Evolutionary conservation across 2,329 filamentous ascomycete species (phyloP), one percentile per base, ranked within the genome.

Genomic region (Fusarium solani-melongenae): DNA sequence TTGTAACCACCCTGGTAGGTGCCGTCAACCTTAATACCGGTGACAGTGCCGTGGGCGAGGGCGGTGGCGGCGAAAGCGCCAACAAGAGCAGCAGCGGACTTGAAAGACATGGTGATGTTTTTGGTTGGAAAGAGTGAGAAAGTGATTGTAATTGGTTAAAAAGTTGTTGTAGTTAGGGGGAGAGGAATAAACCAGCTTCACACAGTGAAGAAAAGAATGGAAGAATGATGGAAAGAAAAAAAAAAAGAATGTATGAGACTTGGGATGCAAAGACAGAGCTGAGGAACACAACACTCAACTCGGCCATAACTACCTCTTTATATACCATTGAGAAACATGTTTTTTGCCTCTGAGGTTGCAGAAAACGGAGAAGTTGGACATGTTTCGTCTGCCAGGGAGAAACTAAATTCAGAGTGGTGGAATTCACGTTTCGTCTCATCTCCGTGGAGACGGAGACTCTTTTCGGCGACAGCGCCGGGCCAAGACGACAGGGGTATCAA

Each of bases 161-260:
- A 53, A 55, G 44, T 29, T 39, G 38, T n/a, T 53, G 20, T 39
- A 34, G 3, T 1, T 58, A 17, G 33, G 59, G 33, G 59, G 69
- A 62, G 24, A 36, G 59, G 69, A 44, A 74, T 74, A 70, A 67
- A 72, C 75, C 73, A 71, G 77, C 78, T 79, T 79, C 78, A 79
- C 67, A 75, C 76, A 75, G 77, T 77, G 76, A 79, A 78, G 77
- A 69, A 69, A 77, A 29, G 75, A 77, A 77, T 64, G 64, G 63
- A 41, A 73, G 49, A 62, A 67, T 38, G 62, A 49, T 51, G 61
- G 24, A 58, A 17, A 38, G 57, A 39, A 57, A 62, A 61, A 59
- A 63, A 61, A 66, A 64, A 63, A 70, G 56, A 71, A 57, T 62
- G 65, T 64, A 64, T 71, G 65, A 49, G 57, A 29, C 67, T 69